Evolutionary conservation across 345 rosid genomes (phyloP), one percentile per base, ranked within the genome.

Genomic region (Dimocarpus longan): DNA sequence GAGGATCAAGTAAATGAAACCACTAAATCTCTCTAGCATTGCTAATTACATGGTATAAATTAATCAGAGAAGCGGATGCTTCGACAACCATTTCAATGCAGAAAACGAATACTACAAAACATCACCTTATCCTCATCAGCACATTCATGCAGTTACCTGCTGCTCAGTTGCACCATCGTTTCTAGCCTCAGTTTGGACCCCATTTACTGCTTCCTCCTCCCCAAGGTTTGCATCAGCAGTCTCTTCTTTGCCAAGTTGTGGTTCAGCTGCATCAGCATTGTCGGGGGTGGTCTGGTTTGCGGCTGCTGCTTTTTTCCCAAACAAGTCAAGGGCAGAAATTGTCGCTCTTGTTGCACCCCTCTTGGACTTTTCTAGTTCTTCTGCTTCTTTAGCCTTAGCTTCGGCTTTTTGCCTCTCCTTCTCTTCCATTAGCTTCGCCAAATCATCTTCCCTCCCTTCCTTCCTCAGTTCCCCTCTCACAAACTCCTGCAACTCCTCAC

Each of bases 331-430:
- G 87, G 83, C 18, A 72, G 91, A 68, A 28, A 95, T 77, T 0
- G 86, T 89, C 32, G 84, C 84, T 56, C 82, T 86, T 50, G 93
- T 85, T 50, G 92, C 93, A 75, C 87, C 87, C 82, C 84, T 89
- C 90, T 88, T 93, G 66, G 93, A 86, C 2, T 90, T 98, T 83
- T 95, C 98, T 3, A 89, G 90, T 48, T 85, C 97, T 81, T 86
- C 97, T 0, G 63, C 79, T 86, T 91, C 97, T 82, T 79, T 90
- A 26, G 94, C 98, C 87, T 91, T 90, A 22, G 95, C 98, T 84
- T 95, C 98, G 19, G 94, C 98, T 78, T 93, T 95, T 79, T 74
- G 85, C 82, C 92, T 87, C 86, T 90, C 95, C 83, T 95, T 95
- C 76, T 92, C 93, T 72, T 91, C 97, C 82, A 95, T 87, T 71